Evolutionary conservation across 768 basidiomycete genomes (phyloP).

Genomic region (Clavulina sp.): DNA sequence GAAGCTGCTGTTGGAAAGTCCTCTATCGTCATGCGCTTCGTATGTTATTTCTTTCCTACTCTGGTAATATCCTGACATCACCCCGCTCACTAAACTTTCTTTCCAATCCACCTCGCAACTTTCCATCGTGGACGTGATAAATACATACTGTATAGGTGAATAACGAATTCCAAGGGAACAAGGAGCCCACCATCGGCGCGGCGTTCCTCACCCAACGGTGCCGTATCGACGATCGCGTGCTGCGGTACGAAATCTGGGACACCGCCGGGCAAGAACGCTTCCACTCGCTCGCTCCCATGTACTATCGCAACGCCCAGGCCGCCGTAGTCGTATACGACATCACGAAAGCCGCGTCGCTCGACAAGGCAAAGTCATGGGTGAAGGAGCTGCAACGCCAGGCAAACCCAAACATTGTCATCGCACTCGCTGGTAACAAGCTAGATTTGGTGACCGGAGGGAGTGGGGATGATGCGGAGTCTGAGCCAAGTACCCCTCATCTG

Average conservation of each 20-base stretch:
- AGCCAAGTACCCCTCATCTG: slow-evolving; percentile 24
- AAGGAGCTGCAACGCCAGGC: slow-evolving; percentile 98
- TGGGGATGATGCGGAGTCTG: slow-evolving; percentile 29
- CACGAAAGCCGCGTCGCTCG: slow-evolving; percentile 85
- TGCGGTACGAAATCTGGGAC: slow-evolving; percentile 96
- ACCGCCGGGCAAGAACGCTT: slow-evolving; percentile 93
- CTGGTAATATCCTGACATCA: slow-evolving; percentile 12
- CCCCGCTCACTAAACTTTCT: not conserved
- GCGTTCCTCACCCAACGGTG: slow-evolving; percentile 94
- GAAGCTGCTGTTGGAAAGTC: slow-evolving; percentile 99
- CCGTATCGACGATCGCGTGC: slow-evolving; percentile 80
- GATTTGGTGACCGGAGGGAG: slow-evolving; percentile 42
- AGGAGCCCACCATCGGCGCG: slow-evolving; percentile 95
- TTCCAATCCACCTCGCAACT: too few species aligned
- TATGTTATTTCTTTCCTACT: slow-evolving; percentile 25
- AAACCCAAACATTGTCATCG: slow-evolving; percentile 97
- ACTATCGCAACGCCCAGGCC: slow-evolving; percentile 94
- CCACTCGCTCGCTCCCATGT: slow-evolving; percentile 97
- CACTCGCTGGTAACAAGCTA: slow-evolving; percentile 94
- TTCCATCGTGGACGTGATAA: too few species aligned
- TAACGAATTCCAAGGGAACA: slow-evolving; percentile 98
- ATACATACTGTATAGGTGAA: slow-evolving; percentile 52
- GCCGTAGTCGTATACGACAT: slow-evolving; percentile 98
- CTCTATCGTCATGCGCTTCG: slow-evolving; percentile 93
- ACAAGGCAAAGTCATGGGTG: slow-evolving; percentile 99